Evolutionary conservation across 2,329 filamentous ascomycete genomes (phyloP), one percentile per base, ranked within the genome.

Genomic region (Calonectria hongkongensis): DNA sequence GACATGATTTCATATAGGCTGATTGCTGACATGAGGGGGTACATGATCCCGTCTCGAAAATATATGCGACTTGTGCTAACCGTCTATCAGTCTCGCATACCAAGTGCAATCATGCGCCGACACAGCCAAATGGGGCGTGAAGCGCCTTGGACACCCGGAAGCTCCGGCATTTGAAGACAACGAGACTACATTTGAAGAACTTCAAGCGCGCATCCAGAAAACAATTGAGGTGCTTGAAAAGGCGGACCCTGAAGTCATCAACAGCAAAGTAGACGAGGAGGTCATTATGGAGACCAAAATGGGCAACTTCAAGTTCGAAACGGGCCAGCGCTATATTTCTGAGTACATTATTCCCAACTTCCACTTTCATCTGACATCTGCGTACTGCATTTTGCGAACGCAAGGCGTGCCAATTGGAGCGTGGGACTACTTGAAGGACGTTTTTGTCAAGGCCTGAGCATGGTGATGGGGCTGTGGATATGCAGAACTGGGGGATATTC

Each of bases 391-490:
- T 65, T 79, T 93, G 77, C 83, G 91, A 51, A 85, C 85, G 58
- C 86, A 89, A 80, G 91, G 90, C 0, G 88, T 92, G 30, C 86
- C 86, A 0, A n/a, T 93, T 16, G 90, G 89, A 2, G 92, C 92
- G 82, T 58, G 77, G 41, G 89, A 92, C 77, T 92, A 86, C 75
- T 75, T 91, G 33, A 75, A 78, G 56, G 79, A 78, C 72, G 79
- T 80, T 27, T 79, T 80, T 68, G 69, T 74, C 4, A 78, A 76
- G 73, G 75, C 71, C 9, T 73, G 41, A 33, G 50, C 8, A 15
- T 30, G 10, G 33, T 13, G 28, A 28, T 21, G n/a, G 27, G 33
- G 18, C 33, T 33, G n/a, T 25, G 43, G n/a, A 41, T 78, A 79
- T 79, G 78, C 78, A 45, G 27, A 73, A 69, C 71, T 45, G 43